Percentiles rank a stretch among this genome's conserved stretches.
phyloP scores from a whole-genome alignment of 2,329 filamentous ascomycete species.

The Talaromyces islandicus region DNA sequence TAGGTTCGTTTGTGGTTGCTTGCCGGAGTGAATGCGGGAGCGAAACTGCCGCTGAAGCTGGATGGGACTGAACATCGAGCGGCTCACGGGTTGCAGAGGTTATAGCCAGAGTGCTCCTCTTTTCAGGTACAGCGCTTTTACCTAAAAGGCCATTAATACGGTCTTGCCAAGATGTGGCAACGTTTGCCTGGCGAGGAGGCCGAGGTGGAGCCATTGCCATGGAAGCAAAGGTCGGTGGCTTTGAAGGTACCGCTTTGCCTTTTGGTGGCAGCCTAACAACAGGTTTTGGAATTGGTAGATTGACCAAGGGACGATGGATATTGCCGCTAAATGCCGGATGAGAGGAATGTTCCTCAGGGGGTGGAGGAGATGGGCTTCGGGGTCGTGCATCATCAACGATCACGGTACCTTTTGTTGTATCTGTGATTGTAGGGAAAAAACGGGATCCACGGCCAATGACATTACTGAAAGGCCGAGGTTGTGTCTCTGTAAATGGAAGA shows the following conservation, averaged over 20 bases:
- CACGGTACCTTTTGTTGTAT: conserved; percentile 27
- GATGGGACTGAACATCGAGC: conserved; percentile 51
- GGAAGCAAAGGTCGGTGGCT: conserved; percentile 42
- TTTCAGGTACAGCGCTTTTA: conserved; percentile 50
- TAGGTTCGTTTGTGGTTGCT: conserved; percentile 29
- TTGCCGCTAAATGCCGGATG: conserved; percentile 53
- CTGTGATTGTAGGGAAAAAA: conserved; percentile 41
- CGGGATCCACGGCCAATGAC: conserved; percentile 39
- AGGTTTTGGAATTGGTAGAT: conserved; percentile 57
- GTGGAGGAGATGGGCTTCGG: conserved; percentile 46
- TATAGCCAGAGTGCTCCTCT: conserved; percentile 52
- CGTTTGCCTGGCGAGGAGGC: conserved; percentile 36
- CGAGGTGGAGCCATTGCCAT: conserved; percentile 35
- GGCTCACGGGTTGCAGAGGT: conserved; percentile 63
- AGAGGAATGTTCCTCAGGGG: conserved; percentile 50
- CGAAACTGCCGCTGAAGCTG: conserved; percentile 62
- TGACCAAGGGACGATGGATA: conserved; percentile 48
- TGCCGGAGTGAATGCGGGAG: conserved; percentile 44
- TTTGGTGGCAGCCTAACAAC: conserved; percentile 75
- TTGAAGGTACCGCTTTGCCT: conserved; percentile 36
- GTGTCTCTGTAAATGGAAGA: conserved; percentile 29
- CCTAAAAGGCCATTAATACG: conserved; percentile 72
- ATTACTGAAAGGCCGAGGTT: conserved; percentile 27
- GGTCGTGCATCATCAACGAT: conserved; percentile 26
- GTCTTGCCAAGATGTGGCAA: conserved; percentile 64